Base-by-base conservation (phyloP, 2,329 filamentous ascomycete species). In the Fusarium subglutinans region DNA sequence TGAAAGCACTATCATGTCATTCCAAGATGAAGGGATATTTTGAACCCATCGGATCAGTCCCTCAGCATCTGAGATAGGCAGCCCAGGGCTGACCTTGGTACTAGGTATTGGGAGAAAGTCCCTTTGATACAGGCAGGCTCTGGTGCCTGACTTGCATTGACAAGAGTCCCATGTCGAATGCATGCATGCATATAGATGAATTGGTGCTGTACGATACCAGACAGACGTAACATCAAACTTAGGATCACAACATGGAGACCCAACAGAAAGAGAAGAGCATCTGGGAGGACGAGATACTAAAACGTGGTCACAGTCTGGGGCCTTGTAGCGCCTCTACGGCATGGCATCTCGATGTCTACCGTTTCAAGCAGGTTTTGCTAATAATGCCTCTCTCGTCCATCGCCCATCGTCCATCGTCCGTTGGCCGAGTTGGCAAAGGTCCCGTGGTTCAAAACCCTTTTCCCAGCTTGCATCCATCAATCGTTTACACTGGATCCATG, bases 311-410 rank as follows among this genome's bases (percentile, higher is more conserved):
- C 51, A 37, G 43, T 54, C 47, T 58, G 48, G 50, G 45, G 35
- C 35, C 53, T 24, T 69, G 61, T 28, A 57, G 47, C 47, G 38
- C 41, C 57, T 57, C 41, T 37, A 59, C 37, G 35, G 53, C 62
- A 70, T 61, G 20, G 48, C 63, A 72, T 68, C 68, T 63, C 57
- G 56, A 67, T 71, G 57, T 44, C 30, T 37, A 41, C 41, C 12
- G 59, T 69, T 74, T 66, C 37, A 69, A 74, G 51, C 71, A 72
- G 67, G 71, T 74, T 72, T 74, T 72, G 43, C 28, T 61, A 56
- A 56, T 44, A 55, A 55, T 55, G 51, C 24, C 37, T 41, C 51
- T 55, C 51, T 55, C 26, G n/a, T 20, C n/a, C 48, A 51, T 33
- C 47, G 28, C 18, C 11, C 20, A 60, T 68, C 68, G 58, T 72